These are phyloP conservation scores for Galeopsis tetrahit DNA, from an alignment of 257 asterid genomes.

Conservation along the genomic window DNA sequence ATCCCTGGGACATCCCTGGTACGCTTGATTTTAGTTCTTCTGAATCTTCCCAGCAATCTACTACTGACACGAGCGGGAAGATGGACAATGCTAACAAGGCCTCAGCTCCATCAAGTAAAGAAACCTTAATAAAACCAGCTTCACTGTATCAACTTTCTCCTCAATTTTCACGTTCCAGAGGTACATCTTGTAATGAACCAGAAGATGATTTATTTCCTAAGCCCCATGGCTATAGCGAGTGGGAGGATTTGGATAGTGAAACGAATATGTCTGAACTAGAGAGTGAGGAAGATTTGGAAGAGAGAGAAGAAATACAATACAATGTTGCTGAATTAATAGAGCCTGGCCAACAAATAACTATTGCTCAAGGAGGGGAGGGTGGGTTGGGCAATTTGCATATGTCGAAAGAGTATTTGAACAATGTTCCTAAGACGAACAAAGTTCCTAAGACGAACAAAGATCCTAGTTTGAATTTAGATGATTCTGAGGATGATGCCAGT, in stretches of 20 bases:
- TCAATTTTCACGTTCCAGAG: slow-evolving; percentile 36
- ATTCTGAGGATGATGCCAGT: slow-evolving; percentile 43
- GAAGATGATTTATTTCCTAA: slow-evolving; percentile 30
- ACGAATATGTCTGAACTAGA: slow-evolving; percentile 41
- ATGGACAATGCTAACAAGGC: slow-evolving; percentile 24
- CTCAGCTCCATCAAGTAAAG: slow-evolving; percentile 32
- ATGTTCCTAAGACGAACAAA: slow-evolving; percentile 34
- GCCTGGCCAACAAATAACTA: slow-evolving; percentile 71
- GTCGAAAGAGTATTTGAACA: slow-evolving; percentile 34
- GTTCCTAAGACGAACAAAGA: slow-evolving; percentile 37
- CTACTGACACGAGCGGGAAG: slow-evolving; percentile 28
- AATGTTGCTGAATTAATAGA: slow-evolving; percentile 82
- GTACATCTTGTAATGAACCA: slow-evolving; percentile 31
- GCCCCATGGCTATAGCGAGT: slow-evolving; percentile 43
- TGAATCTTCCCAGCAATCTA: slow-evolving; percentile 44
- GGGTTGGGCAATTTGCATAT: slow-evolving; percentile 67
- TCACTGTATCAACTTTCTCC: slow-evolving; percentile 25
- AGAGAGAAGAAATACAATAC: slow-evolving; percentile 48
- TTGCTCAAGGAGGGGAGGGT: slow-evolving; percentile 92
- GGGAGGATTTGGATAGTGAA: slow-evolving; percentile 46
- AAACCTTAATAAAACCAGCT: slow-evolving; percentile 28
- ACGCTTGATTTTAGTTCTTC: slow-evolving; percentile 46
- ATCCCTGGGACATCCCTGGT: slow-evolving; percentile 94
- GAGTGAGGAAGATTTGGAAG: slow-evolving; percentile 52
- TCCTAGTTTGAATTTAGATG: slow-evolving; percentile 34